A percentile compares a stretch with the other conserved stretches of the same genome.
These are phyloP conservation scores for Breynia disticha DNA, from an alignment of 441 rosid genomes.

Conservation along the genomic window DNA sequence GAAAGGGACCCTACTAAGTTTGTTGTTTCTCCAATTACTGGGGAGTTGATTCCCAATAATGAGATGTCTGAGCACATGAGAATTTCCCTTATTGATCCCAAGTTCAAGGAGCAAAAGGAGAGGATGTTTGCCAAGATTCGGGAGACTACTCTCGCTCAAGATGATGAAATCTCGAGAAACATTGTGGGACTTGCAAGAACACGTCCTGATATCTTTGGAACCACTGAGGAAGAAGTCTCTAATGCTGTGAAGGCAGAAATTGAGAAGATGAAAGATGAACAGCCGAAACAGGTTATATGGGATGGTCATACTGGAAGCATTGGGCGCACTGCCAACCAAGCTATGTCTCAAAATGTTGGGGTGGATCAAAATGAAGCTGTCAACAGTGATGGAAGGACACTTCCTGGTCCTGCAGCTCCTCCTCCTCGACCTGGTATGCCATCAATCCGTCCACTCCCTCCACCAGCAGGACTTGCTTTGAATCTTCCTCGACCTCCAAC, in stretches of 20 bases:
- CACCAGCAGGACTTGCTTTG: constrained; percentile 83
- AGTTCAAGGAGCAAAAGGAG: constrained; percentile 96
- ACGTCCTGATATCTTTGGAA: constrained; percentile 98
- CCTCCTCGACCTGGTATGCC: constrained; percentile 83
- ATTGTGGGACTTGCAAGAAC: constrained; percentile 86
- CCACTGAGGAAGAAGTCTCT: constrained; percentile 98
- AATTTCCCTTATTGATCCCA: constrained; percentile 94
- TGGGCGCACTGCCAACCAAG: constrained; percentile 97
- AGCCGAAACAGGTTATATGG: constrained; percentile 97
- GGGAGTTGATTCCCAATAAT: constrained; percentile 79
- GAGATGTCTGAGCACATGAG: constrained; percentile 99
- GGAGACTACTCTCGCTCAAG: constrained; percentile 96
- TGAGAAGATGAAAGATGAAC: constrained; percentile 98
- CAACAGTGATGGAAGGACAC: constrained; percentile 33
- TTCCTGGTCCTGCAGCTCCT: constrained; percentile 95
- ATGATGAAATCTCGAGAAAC: constrained; percentile 95
- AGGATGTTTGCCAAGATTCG: constrained; percentile 99
- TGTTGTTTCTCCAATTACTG: constrained; percentile 90
- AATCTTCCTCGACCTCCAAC: constrained; percentile 86
- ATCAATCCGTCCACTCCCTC: constrained; percentile 72
- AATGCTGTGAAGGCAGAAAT: constrained; percentile 98
- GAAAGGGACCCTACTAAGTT: constrained; percentile 85
- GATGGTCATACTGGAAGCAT: constrained; percentile 98
- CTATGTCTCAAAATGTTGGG: constrained; percentile 68
- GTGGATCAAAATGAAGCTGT: constrained; percentile 61